Conservation (phyloP, 768 basidiomycete species). For the Galerina sulciceps region DNA sequence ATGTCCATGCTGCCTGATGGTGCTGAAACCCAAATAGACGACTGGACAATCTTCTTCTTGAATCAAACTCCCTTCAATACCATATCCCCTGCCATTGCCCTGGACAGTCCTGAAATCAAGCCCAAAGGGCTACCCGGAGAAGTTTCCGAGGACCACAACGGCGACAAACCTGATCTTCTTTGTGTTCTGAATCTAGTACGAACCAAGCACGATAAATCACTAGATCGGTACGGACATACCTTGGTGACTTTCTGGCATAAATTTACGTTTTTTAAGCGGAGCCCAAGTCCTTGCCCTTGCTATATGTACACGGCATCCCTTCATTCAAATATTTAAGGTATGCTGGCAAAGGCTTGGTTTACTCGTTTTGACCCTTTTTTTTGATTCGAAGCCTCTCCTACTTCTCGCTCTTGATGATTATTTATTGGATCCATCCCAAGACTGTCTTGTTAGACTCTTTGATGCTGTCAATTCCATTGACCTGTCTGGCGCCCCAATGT, state of each 20-base stretch:
- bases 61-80: constrained; percentile 92
- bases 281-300: constrained; percentile 95
- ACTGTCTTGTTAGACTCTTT: constrained; percentile 87
- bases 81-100: constrained; percentile 79
- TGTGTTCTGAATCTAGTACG: constrained; percentile 91
- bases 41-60: constrained; percentile 99
- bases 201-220: constrained; percentile 87
- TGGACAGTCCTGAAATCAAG: constrained; percentile 58
- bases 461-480: constrained; percentile 95
- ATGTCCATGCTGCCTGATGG: constrained; percentile 99
- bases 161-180: constrained; percentile 59
- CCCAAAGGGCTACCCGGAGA: constrained; percentile 40
- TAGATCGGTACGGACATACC: constrained; percentile 61
- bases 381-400: constrained; percentile 73
- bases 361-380: not conserved
- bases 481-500: constrained; percentile 72
- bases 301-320: constrained; percentile 91
- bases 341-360: constrained; percentile 12
- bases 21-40: constrained; percentile 91
- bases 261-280: constrained; percentile 55
- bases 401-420: constrained; percentile 96
- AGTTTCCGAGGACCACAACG: constrained; percentile 23
- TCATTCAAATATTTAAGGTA: constrained; percentile 96
- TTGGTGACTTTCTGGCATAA: not conserved
- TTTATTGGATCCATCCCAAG: constrained; percentile 86